Base-by-base conservation (phyloP, 352 stramenopile species). In the Phytophthora multivora region DNA sequence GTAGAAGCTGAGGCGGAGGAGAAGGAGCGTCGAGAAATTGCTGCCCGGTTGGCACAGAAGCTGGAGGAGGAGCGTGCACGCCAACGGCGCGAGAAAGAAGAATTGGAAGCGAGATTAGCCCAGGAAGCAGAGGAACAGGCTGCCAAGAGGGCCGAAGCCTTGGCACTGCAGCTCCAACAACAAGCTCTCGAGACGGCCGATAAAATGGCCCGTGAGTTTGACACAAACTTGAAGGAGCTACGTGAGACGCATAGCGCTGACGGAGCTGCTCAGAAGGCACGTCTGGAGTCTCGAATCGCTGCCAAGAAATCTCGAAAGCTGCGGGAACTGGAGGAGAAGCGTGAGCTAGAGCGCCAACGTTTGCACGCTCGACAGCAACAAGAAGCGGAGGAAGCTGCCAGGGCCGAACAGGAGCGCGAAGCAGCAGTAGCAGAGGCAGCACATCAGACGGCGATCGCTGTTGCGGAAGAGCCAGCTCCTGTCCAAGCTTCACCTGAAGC, bases 261-360 rank as follows among this genome's bases (percentile, higher is more conserved):
- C 51, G 67, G 77, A 4, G 53, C 63, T 15, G 74, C 71, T 3
- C 86, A 95, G 40, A 91, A 90, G 55, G 69, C 73, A 38, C 89
- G 88, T 36, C 74, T 95, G 9, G 82, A 91, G 53, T 73, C 77
- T 42, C 77, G 86, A 30, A 82, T 95, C 11, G 83, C 79, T 1
- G 77, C 80, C 5, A 94, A 91, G 68, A 90, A 91, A 62, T 63
- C 89, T 30, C 89, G 87, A 18, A 93, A 92, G 45, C 55, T 88
- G 18, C 71, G 77, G 51, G 83, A 95, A 19, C 63, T 95, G 2
- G 78, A 92, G 51, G 79, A 79, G 10, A 91, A 91, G 55, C 74
- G 71, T 16, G 80, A 84, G 41, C 33, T 80, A 11, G 83, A 90
- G 59, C 75, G 73, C 0, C 72, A 85, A 42, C 62, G 74, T 31